Percentiles rank a stretch among this genome's conserved stretches.
Conservation (phyloP, 345 rosid genomes). For the Salix suchowensis region DNA sequence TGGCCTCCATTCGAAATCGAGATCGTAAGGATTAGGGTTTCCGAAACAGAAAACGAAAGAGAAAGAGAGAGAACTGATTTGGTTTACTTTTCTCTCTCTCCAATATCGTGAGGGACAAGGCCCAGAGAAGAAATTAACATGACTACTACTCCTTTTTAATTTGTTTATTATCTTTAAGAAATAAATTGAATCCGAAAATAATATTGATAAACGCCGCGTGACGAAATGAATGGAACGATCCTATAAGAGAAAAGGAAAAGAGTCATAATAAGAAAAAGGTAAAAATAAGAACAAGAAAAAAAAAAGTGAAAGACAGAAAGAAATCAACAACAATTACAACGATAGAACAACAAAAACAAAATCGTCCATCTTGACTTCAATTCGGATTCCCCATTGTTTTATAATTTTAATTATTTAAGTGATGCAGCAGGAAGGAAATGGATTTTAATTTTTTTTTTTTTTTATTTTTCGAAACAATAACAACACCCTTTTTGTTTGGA, state of each 20-base stretch:
- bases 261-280: conserved; percentile 19
- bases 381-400: conserved; percentile 24
- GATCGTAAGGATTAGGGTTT: conserved; percentile 12
- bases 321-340: conserved; percentile 30
- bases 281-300: conserved; percentile 20
- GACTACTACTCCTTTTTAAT: no score
- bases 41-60: not conserved
- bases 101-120: conserved; percentile 36
- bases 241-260: not conserved
- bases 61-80: not conserved
- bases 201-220: not conserved
- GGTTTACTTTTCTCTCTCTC: not conserved
- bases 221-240: conserved; percentile 15
- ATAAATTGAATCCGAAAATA: not conserved
- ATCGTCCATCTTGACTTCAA: conserved; percentile 23
- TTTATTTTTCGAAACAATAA: not conserved
- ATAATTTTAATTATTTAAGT: not conserved
- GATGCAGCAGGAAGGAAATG: not conserved
- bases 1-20: conserved; percentile 46
- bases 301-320: not conserved
- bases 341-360: conserved; percentile 12
- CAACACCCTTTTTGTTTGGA: not conserved
- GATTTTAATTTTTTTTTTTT: not conserved
- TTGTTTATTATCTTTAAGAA: not conserved
- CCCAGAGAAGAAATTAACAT: conserved; percentile 10